Evolutionary conservation across 352 stramenopile species (phyloP).

Genomic region (Phytophthora melonis): DNA sequence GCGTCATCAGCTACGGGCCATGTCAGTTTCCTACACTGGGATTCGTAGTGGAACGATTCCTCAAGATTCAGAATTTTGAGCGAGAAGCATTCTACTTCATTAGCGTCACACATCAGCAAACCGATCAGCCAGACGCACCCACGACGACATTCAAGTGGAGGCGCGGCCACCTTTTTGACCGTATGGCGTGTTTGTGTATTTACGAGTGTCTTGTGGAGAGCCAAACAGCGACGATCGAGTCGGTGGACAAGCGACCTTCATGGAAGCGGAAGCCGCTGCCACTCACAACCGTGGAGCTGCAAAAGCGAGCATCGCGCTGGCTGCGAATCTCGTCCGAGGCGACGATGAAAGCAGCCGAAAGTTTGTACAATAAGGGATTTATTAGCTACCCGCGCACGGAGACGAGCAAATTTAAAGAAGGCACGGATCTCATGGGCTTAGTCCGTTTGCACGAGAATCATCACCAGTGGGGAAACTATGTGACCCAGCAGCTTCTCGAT

Average conservation of each 20-base stretch:
- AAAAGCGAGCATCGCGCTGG: constrained; percentile 97
- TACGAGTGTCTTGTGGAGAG: constrained; percentile 88
- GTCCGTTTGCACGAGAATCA: constrained; percentile 80
- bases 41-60: constrained; percentile 95
- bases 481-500: constrained; percentile 63
- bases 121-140: constrained; percentile 53
- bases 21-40: constrained; percentile 99
- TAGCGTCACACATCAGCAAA: constrained; percentile 84
- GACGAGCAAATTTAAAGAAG: constrained; percentile 98
- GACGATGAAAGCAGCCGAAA: constrained; percentile 97
- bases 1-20: constrained; percentile 98
- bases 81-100: constrained; percentile 97
- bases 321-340: constrained; percentile 96
- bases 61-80: constrained; percentile 97
- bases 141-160: constrained; percentile 97
- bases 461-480: constrained; percentile 83
- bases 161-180: constrained; percentile 96
- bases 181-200: constrained; percentile 92
- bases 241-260: constrained; percentile 76
- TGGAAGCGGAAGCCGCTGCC: constrained; percentile 97
- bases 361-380: constrained; percentile 98
- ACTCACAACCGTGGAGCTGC: constrained; percentile 98
- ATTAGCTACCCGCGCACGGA: constrained; percentile 99
- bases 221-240: constrained; percentile 68
- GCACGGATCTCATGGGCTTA: constrained; percentile 90